Percentiles rank a stretch among this genome's conserved stretches.
These are phyloP conservation scores for Pyrenophora tritici-repentis DNA, from an alignment of 2,329 filamentous ascomycete genomes.

Conservation along the genomic window DNA sequence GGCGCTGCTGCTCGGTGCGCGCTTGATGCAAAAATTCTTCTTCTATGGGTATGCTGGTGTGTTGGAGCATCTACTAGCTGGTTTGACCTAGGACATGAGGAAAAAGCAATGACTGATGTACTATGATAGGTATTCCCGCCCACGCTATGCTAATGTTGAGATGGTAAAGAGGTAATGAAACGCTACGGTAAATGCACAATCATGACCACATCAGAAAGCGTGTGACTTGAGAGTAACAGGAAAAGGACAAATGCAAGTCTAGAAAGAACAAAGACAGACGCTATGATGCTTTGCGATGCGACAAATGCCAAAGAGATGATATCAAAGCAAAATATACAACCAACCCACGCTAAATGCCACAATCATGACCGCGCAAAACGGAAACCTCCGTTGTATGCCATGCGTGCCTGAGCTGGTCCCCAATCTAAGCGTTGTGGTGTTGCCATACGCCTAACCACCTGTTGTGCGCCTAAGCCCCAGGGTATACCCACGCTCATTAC, in stretches of 20 bases:
- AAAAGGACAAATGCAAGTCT: slow-evolving; percentile 24
- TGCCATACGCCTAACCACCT: slow-evolving; percentile 5
- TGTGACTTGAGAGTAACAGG: slow-evolving; percentile 8
- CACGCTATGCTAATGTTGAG: slow-evolving; percentile 29
- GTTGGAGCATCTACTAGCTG: slow-evolving; percentile 2
- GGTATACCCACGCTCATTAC: slow-evolving; percentile 29
- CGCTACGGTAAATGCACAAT: slow-evolving; percentile 32
- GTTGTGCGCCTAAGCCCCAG: slow-evolving; percentile 12
- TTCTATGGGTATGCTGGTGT: slow-evolving; percentile 20
- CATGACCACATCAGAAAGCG: slow-evolving; percentile 26
- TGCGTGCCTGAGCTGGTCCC: slow-evolving; percentile 20
- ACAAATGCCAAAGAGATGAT: slow-evolving; percentile 25
- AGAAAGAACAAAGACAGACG: slow-evolving; percentile 24
- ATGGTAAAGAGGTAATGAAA: slow-evolving; percentile 17
- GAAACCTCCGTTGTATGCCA: slow-evolving; percentile 21
- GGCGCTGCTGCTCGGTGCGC: slow-evolving; percentile 20
- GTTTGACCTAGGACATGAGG: neutral
- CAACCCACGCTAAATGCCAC: slow-evolving; percentile 48
- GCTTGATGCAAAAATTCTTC: slow-evolving; percentile 19
- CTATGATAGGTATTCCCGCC: slow-evolving; percentile 25
- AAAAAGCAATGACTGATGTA: slow-evolving; percentile 18
- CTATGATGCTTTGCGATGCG: slow-evolving; percentile 34
- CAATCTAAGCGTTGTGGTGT: slow-evolving; percentile 14
- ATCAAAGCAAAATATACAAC: slow-evolving; percentile 24
- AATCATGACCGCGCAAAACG: slow-evolving; percentile 39